phyloP scores from a whole-genome alignment of 768 basidiomycete genomes.

The Arthromyces matolae region DNA sequence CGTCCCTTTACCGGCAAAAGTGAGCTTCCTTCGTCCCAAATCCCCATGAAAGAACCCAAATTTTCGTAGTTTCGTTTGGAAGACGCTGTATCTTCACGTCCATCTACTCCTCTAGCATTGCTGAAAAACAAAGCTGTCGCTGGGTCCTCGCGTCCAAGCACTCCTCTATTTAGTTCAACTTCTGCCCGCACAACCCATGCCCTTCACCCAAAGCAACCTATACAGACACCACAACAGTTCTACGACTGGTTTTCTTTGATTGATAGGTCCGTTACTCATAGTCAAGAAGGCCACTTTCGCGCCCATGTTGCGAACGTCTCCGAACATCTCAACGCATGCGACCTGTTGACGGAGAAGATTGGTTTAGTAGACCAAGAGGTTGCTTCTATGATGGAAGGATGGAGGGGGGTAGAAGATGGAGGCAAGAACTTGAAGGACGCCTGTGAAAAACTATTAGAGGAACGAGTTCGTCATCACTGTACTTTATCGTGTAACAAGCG shows the following conservation, averaged over 20 bases:
- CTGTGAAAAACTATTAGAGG: constrained; percentile 84
- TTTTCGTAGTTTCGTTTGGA: constrained; percentile 28
- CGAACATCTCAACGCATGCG: constrained; percentile 75
- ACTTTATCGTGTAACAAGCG: not conserved
- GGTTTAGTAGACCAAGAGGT: constrained; percentile 73
- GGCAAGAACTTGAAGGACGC: constrained; percentile 88
- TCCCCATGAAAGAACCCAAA: constrained; percentile 5
- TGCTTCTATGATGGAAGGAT: constrained; percentile 76
- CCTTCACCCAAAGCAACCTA: constrained; percentile 70
- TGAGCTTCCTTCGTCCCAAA: constrained; percentile 28
- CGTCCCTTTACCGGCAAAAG: constrained; percentile 71
- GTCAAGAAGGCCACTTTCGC: constrained; percentile 90
- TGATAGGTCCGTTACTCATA: constrained; percentile 86
- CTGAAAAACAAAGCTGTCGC: constrained; percentile 29
- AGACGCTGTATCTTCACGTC: constrained; percentile 27
- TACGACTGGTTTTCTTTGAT: constrained; percentile 94
- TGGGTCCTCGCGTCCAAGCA: constrained; percentile 38
- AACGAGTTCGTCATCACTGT: constrained; percentile 58
- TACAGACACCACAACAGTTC: constrained; percentile 92
- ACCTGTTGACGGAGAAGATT: constrained; percentile 66
- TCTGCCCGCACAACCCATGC: constrained; percentile 36
- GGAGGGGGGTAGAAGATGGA: constrained; percentile 89
- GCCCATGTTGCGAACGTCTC: constrained; percentile 76
- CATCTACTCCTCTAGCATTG: constrained; percentile 37
- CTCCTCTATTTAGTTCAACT: constrained; percentile 27